phyloP scores from a whole-genome alignment of 2,329 filamentous ascomycete species.

The Neofusicoccum ribis region DNA sequence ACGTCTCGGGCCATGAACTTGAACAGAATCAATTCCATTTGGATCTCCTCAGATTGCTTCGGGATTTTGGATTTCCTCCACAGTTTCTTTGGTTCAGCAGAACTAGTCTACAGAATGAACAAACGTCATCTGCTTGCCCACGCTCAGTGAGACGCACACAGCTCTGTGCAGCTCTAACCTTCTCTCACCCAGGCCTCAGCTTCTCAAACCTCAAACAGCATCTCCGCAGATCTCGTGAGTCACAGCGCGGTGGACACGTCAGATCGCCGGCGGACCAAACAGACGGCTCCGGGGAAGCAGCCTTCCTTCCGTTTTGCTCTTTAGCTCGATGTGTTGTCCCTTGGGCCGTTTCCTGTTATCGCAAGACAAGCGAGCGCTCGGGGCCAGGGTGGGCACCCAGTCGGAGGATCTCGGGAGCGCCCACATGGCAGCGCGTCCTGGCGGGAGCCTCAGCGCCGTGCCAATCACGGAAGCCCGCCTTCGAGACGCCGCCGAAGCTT shows the following conservation, averaged over 20 bases:
- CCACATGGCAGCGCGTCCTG: conserved; percentile 7
- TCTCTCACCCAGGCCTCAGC: conserved; percentile 1
- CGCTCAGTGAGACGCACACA: conserved; percentile 7
- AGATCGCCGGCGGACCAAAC: conserved; percentile 2
- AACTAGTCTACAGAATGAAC: conserved; percentile 18
- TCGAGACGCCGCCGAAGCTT: conserved; percentile 1
- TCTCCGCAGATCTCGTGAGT: conserved; percentile 12
- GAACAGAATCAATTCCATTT: neutral
- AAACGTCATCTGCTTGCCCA: conserved; percentile 7
- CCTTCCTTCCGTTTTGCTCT: neutral
- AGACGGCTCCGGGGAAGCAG: neutral
- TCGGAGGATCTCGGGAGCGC: conserved; percentile 5
- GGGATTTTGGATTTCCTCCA: conserved; percentile 7
- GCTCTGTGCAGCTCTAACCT: conserved; percentile 9
- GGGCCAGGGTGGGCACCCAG: neutral
- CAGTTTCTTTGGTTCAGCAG: conserved; percentile 9
- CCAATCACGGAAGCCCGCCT: neutral
- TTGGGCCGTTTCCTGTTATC: neutral
- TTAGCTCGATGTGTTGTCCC: conserved; percentile 9
- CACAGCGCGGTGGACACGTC: conserved; percentile 3
- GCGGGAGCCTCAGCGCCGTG: conserved; percentile 8
- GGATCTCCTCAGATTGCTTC: conserved; percentile 10
- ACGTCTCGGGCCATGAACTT: neutral
- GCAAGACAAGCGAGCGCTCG: conserved; percentile 9
- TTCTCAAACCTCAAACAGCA: neutral